Percentiles rank a stretch among this genome's conserved stretches.
These are phyloP conservation scores for Phytopythium delawarense DNA, from an alignment of 352 stramenopile species.

Conservation along the genomic window DNA sequence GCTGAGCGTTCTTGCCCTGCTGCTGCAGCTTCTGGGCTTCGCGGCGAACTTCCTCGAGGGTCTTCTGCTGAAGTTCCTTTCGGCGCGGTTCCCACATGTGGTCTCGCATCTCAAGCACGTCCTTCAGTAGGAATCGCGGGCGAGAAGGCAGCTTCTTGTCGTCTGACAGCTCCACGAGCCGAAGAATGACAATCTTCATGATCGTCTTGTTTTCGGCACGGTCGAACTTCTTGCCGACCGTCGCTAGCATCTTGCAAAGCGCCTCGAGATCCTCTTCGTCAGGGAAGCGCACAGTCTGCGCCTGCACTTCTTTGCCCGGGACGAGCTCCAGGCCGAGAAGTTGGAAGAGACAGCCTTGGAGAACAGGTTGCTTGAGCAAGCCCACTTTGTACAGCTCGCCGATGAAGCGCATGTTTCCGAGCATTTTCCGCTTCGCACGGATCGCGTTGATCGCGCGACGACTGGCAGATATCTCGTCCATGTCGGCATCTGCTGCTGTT, in stretches of 20 bases:
- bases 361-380: conserved; percentile 73
- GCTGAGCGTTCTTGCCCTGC: conserved; percentile 85
- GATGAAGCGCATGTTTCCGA: conserved; percentile 88
- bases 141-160: conserved; percentile 68
- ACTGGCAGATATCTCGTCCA: conserved; percentile 36
- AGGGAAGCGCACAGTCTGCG: conserved; percentile 68
- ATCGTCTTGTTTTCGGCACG: conserved; percentile 66
- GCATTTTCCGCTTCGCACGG: conserved; percentile 67
- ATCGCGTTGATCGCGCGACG: conserved; percentile 58
- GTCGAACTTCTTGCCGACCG: conserved; percentile 85
- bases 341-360: conserved; percentile 79
- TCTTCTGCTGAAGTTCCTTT: conserved; percentile 87
- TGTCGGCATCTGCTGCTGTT: conserved; percentile 25
- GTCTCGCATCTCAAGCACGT: conserved; percentile 81
- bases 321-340: conserved; percentile 76
- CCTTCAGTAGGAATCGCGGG: conserved; percentile 77
- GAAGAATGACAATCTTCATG: conserved; percentile 86
- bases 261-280: conserved; percentile 84
- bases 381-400: conserved; percentile 87
- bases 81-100: conserved; percentile 85
- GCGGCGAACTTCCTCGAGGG: conserved; percentile 74
- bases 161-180: conserved; percentile 79
- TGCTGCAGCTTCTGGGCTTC: conserved; percentile 82
- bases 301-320: conserved; percentile 32
- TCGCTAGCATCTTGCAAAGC: conserved; percentile 83